phyloP scores from a whole-genome alignment of 495 filamentous ascomycete genomes.

The Neurospora africana region DNA sequence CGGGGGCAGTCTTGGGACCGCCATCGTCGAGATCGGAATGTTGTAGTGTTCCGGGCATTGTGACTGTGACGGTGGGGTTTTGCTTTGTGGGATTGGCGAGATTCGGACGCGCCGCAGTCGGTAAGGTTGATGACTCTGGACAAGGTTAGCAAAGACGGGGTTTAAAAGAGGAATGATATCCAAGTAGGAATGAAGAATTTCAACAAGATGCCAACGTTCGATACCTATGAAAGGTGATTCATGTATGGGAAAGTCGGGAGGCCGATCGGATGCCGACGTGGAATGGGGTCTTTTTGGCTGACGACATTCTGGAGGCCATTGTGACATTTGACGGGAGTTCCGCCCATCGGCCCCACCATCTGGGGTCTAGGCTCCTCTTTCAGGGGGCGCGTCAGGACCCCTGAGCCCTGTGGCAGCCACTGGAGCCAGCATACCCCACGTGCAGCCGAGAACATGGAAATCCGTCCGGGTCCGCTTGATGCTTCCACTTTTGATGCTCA shows the following conservation, averaged over 20 bases:
- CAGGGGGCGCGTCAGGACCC: not conserved
- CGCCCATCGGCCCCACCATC: not conserved
- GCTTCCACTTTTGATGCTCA: not conserved
- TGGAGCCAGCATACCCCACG: not conserved
- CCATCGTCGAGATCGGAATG: slow-evolving; percentile 26
- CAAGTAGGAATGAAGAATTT: not conserved
- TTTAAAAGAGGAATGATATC: not conserved
- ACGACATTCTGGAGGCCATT: not conserved
- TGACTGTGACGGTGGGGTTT: not conserved
- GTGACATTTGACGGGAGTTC: not conserved
- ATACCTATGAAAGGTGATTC: not conserved
- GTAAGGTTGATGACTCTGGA: not conserved
- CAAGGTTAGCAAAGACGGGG: not conserved
- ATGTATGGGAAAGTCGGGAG: not conserved
- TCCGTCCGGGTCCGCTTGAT: not conserved
- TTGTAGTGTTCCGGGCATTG: slow-evolving; percentile 26
- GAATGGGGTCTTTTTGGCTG: not conserved
- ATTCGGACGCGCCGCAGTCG: not conserved
- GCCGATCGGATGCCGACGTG: not conserved
- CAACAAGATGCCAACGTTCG: not conserved
- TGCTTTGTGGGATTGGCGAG: not conserved
- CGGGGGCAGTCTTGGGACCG: slow-evolving; percentile 35
- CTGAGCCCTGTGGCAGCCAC: not conserved
- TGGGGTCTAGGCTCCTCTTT: not conserved
- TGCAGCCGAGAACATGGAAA: not conserved